phyloP scores from a whole-genome alignment of 176 grass and related monocot species.

The Aegilops sharonensis region DNA sequence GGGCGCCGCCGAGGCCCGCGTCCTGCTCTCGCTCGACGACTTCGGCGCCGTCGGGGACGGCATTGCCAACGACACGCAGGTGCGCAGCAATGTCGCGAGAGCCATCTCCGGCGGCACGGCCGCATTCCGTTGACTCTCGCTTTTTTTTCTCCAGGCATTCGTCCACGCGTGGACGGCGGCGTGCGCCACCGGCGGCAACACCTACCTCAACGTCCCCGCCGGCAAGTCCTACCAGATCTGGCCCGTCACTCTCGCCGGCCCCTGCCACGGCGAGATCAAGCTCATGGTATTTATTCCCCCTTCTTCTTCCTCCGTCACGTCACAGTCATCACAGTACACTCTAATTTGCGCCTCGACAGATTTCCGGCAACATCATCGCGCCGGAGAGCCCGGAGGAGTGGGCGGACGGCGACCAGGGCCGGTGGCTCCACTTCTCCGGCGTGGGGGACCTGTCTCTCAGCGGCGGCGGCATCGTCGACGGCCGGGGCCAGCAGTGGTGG shows the following conservation, averaged over 20 bases:
- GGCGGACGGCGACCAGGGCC: not conserved
- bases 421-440: conserved; percentile 53
- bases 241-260: conserved; percentile 47
- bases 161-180: conserved; percentile 50
- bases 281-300: conserved; percentile 5
- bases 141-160: conserved; percentile 43
- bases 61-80: conserved; percentile 51
- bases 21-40: conserved; percentile 51
- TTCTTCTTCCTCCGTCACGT: not conserved
- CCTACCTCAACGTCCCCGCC: conserved; percentile 49
- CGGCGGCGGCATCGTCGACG: conserved; percentile 69
- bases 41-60: conserved; percentile 76
- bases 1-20: conserved; percentile 3
- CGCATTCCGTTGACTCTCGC: not conserved
- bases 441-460: conserved; percentile 36
- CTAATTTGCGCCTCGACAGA: not conserved
- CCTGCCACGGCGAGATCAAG: conserved; percentile 51
- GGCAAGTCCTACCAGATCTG: conserved; percentile 54
- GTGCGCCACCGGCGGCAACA: conserved; percentile 29
- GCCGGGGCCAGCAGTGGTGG: conserved; percentile 69
- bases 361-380: conserved; percentile 48
- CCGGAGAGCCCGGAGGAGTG: conserved; percentile 52
- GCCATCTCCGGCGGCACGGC: not conserved
- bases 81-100: not conserved
- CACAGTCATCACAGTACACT: not conserved